Evolutionary conservation across 257 asterid genomes (phyloP).

Genomic region (Jacaranda mimosifolia): DNA sequence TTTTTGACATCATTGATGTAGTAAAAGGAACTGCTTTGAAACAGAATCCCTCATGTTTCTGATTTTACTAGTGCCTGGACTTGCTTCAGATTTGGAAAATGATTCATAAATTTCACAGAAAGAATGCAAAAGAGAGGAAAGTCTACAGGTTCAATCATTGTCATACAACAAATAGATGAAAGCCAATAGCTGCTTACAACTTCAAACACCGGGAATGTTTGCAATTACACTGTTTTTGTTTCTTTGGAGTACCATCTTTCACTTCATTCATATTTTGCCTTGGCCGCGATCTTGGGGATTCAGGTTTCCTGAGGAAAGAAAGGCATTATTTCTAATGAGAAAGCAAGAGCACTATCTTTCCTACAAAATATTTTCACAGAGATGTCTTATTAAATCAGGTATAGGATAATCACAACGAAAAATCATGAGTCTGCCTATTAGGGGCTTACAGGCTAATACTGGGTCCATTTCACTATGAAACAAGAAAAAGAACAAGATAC

Average conservation of each 20-base stretch:
- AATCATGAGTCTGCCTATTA: background rate
- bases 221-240: constrained; percentile 96
- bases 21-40: background rate
- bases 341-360: constrained; percentile 6
- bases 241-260: constrained; percentile 94
- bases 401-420: constrained; percentile 15
- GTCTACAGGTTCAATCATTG: constrained; percentile 15
- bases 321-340: constrained; percentile 33
- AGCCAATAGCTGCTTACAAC: constrained; percentile 67
- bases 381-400: constrained; percentile 10
- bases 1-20: constrained; percentile 10
- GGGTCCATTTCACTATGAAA: constrained; percentile 11
- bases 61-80: constrained; percentile 1
- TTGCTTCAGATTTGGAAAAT: constrained; percentile 13
- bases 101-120: constrained; percentile 25
- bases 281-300: constrained; percentile 81
- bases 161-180: constrained; percentile 35
- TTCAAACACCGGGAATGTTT: constrained; percentile 94
- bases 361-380: constrained; percentile 16
- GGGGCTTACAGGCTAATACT: constrained; percentile 21
- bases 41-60: constrained; percentile 22
- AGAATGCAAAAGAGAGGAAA: constrained; percentile 28
- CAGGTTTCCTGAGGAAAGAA: constrained; percentile 75
- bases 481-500: background rate
- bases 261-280: constrained; percentile 68